Base-by-base conservation (phyloP, 257 asterid species). In the Osmanthus fragrans region DNA sequence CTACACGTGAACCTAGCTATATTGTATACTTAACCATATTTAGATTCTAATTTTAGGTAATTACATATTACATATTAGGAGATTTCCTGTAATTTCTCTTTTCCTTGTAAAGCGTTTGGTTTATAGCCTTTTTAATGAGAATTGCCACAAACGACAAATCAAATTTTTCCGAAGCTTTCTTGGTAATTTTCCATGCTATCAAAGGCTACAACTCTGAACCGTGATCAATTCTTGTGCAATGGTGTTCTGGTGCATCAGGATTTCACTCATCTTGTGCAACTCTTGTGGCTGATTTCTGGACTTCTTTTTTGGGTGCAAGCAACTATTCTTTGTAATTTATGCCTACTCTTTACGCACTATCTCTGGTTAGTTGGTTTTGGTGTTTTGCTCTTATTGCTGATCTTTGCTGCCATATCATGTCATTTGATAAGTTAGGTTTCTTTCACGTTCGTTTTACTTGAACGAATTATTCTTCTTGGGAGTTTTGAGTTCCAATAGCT, bases 41-140 rank as follows among this genome's bases (percentile, higher is more conserved):
- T 45, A 45, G 54, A 45, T 45, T 12, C 54, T 45, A 45, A 2
- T 42, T 42, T 42, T 12, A 12, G 51, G 51, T 39, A 12, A 42
- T 11, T 42, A 42, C 18, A 42, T 12, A 12, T 42, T 42, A 42
- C 18, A 2, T 12, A 42, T 60, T 60, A 60, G 67, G 30, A 60
- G 23, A 60, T n/a, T 12, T 39, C 67, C 67, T 60, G 23, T 60
- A n/a, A 60, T 60, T 60, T n/a, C 67, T 60, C 67, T 60, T 60
- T 60, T 60, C 67, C 67, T 60, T n/a, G 30, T 60, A 60, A 60
- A 60, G 67, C 30, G 0, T 60, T 60, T 15, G 29, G 29, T 0
- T 18, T 15, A 60, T 29, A 4, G 30, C 30, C 67, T 60, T 15
- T 56, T 60, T 60, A 60, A 60, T n/a, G 67, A 60, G 67, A 60